A percentile compares a stretch with the other conserved stretches of the same genome.
Conservation (phyloP, 2,329 filamentous ascomycete species). For the Neophaeococcomyces mojaviensis region DNA sequence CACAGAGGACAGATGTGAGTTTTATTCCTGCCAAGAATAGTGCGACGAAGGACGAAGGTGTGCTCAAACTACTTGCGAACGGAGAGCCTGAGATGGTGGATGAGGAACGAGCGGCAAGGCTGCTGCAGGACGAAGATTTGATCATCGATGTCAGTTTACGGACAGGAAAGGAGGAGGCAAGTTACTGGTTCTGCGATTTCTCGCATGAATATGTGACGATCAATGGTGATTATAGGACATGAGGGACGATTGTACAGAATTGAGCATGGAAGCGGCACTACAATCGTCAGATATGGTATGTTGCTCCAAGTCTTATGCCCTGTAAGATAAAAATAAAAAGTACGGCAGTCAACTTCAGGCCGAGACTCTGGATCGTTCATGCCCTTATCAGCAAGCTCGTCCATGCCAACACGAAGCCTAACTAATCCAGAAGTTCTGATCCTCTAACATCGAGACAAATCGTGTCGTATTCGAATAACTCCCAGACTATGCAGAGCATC, state of each 20-base stretch:
- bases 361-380: too few species aligned
- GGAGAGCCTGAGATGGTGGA: constrained; percentile 58
- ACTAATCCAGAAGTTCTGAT: too few species aligned
- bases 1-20: constrained; percentile 51
- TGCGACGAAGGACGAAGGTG: constrained; percentile 27
- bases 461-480: too few species aligned
- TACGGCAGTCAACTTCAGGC: too few species aligned
- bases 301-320: too few species aligned
- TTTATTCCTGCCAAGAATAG: constrained; percentile 54
- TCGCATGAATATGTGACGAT: constrained; percentile 64
- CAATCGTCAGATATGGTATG: too few species aligned
- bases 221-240: constrained; percentile 61
- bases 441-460: too few species aligned
- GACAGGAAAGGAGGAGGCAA: constrained; percentile 44
- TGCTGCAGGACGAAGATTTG: constrained; percentile 55
- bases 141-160: constrained; percentile 55
- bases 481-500: too few species aligned
- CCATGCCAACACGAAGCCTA: too few species aligned
- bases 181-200: constrained; percentile 61
- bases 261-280: too few species aligned
- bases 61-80: constrained; percentile 51
- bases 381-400: too few species aligned
- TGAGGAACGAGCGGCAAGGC: constrained; percentile 51
- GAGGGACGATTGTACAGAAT: neutral
- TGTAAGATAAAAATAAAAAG: too few species aligned